These are phyloP conservation scores for Aspergillus funiculosus DNA, from an alignment of 495 filamentous ascomycete genomes.

Conservation along the genomic window DNA sequence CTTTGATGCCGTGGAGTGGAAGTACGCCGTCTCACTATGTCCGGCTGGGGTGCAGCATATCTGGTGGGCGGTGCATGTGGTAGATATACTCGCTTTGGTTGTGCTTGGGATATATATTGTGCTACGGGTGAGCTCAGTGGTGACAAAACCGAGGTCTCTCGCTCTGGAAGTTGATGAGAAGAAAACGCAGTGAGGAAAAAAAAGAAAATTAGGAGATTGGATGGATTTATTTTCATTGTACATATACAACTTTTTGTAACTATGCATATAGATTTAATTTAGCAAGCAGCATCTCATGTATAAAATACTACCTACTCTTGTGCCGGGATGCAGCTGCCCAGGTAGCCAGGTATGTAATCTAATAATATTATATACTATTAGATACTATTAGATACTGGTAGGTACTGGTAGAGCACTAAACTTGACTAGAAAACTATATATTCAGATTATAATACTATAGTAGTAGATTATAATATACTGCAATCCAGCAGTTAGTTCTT, in stretches of 20 bases:
- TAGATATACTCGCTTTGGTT: slow-evolving; percentile 53
- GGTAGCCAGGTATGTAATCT: too few species aligned
- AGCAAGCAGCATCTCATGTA: too few species aligned
- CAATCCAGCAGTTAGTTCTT: too few species aligned
- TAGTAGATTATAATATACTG: too few species aligned
- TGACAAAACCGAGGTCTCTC: neutral
- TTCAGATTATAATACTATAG: too few species aligned
- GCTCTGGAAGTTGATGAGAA: neutral
- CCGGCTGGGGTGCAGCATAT: slow-evolving; percentile 77
- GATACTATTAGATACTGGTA: neutral
- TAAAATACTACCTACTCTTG: too few species aligned
- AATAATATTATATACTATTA: neutral
- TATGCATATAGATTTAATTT: too few species aligned
- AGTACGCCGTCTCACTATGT: slow-evolving; percentile 72
- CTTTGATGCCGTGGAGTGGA: slow-evolving; percentile 58
- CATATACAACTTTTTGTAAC: too few species aligned
- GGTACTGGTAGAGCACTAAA: too few species aligned
- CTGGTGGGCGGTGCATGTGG: slow-evolving; percentile 85
- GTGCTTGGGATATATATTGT: slow-evolving; percentile 17
- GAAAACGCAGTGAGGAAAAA: slow-evolving; percentile 3
- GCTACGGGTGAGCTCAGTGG: neutral
- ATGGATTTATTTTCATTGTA: neutral
- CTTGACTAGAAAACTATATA: too few species aligned
- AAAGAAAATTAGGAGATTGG: too few species aligned
- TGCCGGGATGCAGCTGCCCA: too few species aligned